Evolutionary conservation across 2,329 filamentous ascomycete species (phyloP), one percentile per base, ranked within the genome.

Genomic region (Colletotrichum costaricense): DNA sequence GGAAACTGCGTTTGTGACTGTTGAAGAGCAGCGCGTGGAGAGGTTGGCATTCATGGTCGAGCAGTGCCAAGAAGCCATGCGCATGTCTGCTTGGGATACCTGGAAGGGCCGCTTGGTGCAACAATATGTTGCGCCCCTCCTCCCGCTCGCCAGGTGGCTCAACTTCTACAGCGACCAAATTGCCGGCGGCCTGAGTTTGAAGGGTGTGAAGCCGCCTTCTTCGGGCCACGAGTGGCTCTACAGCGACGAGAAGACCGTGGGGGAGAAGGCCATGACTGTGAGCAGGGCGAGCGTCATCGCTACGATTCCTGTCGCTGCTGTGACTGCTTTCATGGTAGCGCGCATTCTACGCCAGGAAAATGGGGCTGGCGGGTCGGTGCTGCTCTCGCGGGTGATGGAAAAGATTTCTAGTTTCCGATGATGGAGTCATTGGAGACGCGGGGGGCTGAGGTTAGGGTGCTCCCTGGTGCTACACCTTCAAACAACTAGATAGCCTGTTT

Each of bases 61-160:
- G 35, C 28, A 52, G 42, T 66, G 70, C 56, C 70, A 73, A 26
- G 60, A 70, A 8, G 70, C 70, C 9, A 73, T 73, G 70, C 70
- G 67, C 49, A 49, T 33, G 26, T 70, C 70, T 2, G 67, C 60
- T 3, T 70, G 67, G 70, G 46, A 70, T 30, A 64, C 60, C 6
- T 69, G 62, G 67, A 55, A 57, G 30, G 59, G 57, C 2, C 62
- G 70, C 12, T 5, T 70, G 66, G 2, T 70, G 28, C 62, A 65
- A 60, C 60, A 69, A 30, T 70, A 69, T 11, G 26, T 73, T 22
- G 9, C 63, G 35, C 60, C 67, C 16, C 6, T 70, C 33, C 5
- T 73, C 22, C 60, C 70, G 33, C 49, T 52, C 8, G 35, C 58
- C 5, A 52, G 24, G 16, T 73, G 69, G 28, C 46, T 73, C 60